These are phyloP conservation scores for Magnolia kwangsiensis DNA, from an alignment of 164 flowering plant genomes.

Conservation along the genomic window DNA sequence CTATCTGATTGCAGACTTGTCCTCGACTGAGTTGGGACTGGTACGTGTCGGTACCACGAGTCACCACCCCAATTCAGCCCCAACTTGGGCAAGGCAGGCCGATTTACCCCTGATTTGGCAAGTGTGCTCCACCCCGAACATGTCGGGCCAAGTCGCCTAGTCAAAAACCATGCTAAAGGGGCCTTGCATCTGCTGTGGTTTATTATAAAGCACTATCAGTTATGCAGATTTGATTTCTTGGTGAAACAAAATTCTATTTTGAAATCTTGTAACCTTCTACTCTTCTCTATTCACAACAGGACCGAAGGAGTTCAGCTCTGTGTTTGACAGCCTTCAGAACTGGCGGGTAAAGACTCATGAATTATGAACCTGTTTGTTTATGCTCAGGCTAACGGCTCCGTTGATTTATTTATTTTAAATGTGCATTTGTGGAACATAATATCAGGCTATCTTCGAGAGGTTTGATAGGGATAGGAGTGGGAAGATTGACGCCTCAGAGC, in stretches of 20 bases:
- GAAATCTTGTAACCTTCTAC: neutral
- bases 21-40: no score
- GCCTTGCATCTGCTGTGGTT: no score
- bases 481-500: slow-evolving; percentile 54
- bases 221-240: neutral
- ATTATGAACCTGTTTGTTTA: neutral
- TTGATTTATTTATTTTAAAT: neutral
- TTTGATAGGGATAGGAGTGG: slow-evolving; percentile 82
- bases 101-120: no score
- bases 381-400: neutral
- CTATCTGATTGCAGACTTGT: no score
- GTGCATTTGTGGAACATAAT: neutral
- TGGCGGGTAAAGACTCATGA: slow-evolving; percentile 60
- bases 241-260: neutral
- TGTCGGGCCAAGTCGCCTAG: neutral
- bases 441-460: slow-evolving; percentile 68
- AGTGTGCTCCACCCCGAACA: no score
- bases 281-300: slow-evolving; percentile 37
- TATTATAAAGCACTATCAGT: neutral
- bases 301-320: slow-evolving; percentile 74
- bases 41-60: no score
- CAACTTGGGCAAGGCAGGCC: no score
- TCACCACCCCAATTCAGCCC: no score
- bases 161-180: neutral
- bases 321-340: slow-evolving; percentile 80